Evolutionary conservation across 2,329 filamentous ascomycete species (phyloP).

Genomic region (Fusarium dimerum): DNA sequence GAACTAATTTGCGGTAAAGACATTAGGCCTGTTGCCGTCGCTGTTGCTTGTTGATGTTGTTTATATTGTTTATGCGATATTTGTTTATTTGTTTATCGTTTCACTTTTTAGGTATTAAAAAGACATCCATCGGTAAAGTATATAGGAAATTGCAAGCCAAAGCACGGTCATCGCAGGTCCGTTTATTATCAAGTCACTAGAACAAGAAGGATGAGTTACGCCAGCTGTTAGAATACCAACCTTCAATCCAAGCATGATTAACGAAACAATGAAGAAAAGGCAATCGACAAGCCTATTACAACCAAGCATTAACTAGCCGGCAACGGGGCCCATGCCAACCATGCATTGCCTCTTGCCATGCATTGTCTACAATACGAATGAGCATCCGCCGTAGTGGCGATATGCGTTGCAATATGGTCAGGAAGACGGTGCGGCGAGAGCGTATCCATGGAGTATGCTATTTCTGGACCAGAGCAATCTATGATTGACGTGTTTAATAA

Average conservation of each 20-base stretch:
- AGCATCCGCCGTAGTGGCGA: too few species aligned
- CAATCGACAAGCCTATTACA: neutral
- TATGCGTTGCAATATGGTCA: too few species aligned
- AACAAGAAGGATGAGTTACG: too few species aligned
- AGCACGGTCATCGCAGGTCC: too few species aligned
- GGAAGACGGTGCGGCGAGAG: too few species aligned
- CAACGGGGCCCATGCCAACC: neutral
- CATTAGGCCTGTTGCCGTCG: neutral
- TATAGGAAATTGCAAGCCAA: too few species aligned
- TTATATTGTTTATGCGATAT: neutral
- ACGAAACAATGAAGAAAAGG: neutral
- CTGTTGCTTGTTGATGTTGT: neutral
- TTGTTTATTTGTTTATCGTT: neutral
- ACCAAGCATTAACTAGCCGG: neutral
- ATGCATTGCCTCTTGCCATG: neutral
- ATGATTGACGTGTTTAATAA: too few species aligned
- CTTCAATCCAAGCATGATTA: too few species aligned
- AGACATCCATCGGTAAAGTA: too few species aligned
- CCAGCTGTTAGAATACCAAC: too few species aligned
- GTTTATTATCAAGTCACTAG: too few species aligned
- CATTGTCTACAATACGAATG: neutral
- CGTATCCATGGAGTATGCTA: neutral
- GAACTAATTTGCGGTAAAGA: neutral
- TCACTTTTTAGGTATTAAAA: too few species aligned
- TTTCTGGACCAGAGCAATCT: neutral